Percentiles rank a stretch among this genome's conserved stretches.
These are phyloP conservation scores for Deakozyma indianensis DNA, from an alignment of 805 yeast genomes.

Conservation along the genomic window DNA sequence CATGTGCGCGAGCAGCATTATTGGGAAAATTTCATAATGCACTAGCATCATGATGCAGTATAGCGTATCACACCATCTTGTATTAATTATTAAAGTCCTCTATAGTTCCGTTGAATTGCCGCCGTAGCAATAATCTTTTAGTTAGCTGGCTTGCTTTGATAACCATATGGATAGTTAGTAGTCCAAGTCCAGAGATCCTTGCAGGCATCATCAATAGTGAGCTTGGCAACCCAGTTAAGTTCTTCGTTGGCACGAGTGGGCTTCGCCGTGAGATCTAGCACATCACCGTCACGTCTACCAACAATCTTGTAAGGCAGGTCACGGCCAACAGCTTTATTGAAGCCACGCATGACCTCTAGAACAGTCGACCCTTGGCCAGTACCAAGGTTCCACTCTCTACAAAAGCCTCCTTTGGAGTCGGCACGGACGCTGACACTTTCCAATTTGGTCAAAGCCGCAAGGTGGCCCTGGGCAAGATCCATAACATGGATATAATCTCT, in stretches of 20 bases:
- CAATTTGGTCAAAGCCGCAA: slow-evolving; percentile 53
- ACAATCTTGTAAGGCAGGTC: slow-evolving; percentile 51
- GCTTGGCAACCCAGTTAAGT: slow-evolving; percentile 47
- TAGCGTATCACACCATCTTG: too few relatives aligned
- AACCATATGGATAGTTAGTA: slow-evolving; percentile 51
- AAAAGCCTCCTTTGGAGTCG: slow-evolving; percentile 29
- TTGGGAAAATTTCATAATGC: too few relatives aligned
- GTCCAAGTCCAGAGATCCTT: slow-evolving; percentile 71
- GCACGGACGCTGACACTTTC: slow-evolving; percentile 12
- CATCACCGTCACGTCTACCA: slow-evolving; percentile 65
- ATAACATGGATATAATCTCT: slow-evolving; percentile 73
- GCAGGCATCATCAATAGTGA: slow-evolving; percentile 49
- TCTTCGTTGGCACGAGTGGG: slow-evolving; percentile 53
- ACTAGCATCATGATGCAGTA: too few relatives aligned
- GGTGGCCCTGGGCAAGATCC: slow-evolving; percentile 66
- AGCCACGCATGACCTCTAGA: slow-evolving; percentile 51
- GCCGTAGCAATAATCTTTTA: too few relatives aligned
- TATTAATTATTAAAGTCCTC: too few relatives aligned
- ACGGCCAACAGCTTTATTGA: slow-evolving; percentile 49
- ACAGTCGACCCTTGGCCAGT: slow-evolving; percentile 74
- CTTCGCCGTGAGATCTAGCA: slow-evolving; percentile 57
- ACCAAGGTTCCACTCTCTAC: slow-evolving; percentile 73
- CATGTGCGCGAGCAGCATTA: too few relatives aligned
- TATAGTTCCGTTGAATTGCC: too few relatives aligned
- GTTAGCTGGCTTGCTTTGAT: slow-evolving; percentile 18